Percentiles rank a stretch among this genome's conserved stretches.
Evolutionary conservation across 2,329 filamentous ascomycete species (phyloP).

Genomic region (Aspergillus sp.): DNA sequence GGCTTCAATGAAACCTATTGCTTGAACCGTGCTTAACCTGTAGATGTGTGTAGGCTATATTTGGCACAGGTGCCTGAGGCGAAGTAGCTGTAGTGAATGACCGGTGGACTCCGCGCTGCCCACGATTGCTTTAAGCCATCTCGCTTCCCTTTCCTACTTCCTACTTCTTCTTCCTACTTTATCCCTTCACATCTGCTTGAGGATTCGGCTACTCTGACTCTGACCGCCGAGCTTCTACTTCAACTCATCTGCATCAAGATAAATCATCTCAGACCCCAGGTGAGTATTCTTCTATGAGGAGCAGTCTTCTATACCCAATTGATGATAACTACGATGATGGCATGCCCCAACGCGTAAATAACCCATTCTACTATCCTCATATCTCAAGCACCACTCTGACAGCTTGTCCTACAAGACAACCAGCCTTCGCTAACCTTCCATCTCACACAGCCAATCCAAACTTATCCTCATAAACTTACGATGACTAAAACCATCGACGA

Average conservation of each 20-base stretch:
- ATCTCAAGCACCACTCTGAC: too few relatives aligned
- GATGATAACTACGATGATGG: too few relatives aligned
- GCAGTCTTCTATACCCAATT: too few relatives aligned
- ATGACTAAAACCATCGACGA: not conserved
- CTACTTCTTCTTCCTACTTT: not conserved
- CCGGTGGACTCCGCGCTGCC: not conserved
- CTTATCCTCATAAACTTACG: not conserved
- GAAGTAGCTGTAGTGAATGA: not conserved
- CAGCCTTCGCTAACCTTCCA: not conserved
- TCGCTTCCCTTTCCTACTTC: not conserved
- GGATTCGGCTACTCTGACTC: too few relatives aligned
- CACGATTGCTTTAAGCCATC: not conserved
- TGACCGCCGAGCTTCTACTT: too few relatives aligned
- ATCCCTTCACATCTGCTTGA: not conserved
- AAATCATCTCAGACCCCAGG: too few relatives aligned
- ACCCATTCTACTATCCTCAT: too few relatives aligned
- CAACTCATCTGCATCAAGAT: too few relatives aligned
- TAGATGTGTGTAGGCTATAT: not conserved
- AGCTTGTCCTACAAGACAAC: too few relatives aligned
- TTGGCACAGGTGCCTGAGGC: not conserved
- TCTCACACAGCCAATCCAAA: not conserved
- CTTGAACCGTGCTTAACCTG: not conserved
- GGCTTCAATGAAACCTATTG: slow-evolving; percentile 23
- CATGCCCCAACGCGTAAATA: too few relatives aligned
- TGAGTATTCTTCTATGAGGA: too few relatives aligned